phyloP scores from a whole-genome alignment of 345 rosid genomes.

The Gossypium ekmanianum region DNA sequence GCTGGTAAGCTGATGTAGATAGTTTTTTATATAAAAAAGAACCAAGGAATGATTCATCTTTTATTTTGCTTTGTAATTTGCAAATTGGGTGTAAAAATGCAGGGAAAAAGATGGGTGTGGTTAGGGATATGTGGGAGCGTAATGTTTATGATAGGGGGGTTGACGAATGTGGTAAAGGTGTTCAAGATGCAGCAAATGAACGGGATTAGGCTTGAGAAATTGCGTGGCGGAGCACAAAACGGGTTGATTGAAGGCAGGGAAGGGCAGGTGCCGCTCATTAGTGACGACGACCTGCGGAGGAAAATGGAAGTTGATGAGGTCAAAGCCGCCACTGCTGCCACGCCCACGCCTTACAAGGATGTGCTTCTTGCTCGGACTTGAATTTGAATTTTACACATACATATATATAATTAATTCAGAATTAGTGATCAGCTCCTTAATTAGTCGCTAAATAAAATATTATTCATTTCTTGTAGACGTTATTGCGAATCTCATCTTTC shows the following conservation, averaged over 20 bases:
- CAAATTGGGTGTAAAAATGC: neutral
- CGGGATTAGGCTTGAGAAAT: slow-evolving; percentile 62
- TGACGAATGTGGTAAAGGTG: slow-evolving; percentile 61
- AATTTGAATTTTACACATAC: neutral
- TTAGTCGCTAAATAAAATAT: neutral
- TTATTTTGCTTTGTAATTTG: neutral
- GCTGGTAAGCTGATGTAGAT: slow-evolving; percentile 34
- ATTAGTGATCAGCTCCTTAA: neutral
- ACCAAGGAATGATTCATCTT: neutral
- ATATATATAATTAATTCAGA: neutral
- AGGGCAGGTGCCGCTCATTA: slow-evolving; percentile 53
- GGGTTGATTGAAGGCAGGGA: slow-evolving; percentile 46
- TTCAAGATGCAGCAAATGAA: slow-evolving; percentile 60
- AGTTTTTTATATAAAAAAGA: neutral
- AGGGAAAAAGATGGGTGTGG: slow-evolving; percentile 61
- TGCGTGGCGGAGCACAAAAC: slow-evolving; percentile 73
- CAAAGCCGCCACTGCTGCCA: neutral
- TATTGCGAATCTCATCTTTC: neutral
- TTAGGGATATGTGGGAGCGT: slow-evolving; percentile 49
- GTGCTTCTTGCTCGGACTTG: slow-evolving; percentile 18
- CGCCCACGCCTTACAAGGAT: slow-evolving; percentile 24
- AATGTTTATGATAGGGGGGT: slow-evolving; percentile 49
- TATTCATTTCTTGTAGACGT: neutral
- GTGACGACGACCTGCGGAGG: slow-evolving; percentile 46
- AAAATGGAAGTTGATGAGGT: slow-evolving; percentile 19